Evolutionary conservation across 2,329 filamentous ascomycete species (phyloP).

Genomic region (Apiospora aurea): DNA sequence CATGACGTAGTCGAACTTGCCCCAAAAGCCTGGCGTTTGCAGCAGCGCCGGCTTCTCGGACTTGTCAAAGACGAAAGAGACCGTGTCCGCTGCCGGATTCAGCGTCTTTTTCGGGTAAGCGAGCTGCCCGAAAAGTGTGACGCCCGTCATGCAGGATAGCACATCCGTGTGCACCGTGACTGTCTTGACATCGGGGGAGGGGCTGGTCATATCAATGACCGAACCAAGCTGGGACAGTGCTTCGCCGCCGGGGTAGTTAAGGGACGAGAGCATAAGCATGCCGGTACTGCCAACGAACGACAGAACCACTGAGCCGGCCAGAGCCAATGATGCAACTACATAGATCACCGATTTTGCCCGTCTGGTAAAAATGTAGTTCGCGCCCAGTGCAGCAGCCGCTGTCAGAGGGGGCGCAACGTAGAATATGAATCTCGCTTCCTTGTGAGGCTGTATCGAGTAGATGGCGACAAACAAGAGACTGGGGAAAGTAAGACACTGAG

Average conservation of each 20-base stretch:
- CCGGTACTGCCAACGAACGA: constrained; percentile 67
- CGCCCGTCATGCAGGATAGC: constrained; percentile 73
- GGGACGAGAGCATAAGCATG: constrained; percentile 80
- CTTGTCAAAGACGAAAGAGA: constrained; percentile 62
- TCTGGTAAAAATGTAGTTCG: constrained; percentile 73
- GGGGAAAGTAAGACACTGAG: constrained; percentile 66
- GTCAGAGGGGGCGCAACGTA: constrained; percentile 86
- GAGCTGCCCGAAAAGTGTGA: constrained; percentile 69
- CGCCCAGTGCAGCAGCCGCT: constrained; percentile 75
- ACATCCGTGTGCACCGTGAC: constrained; percentile 69
- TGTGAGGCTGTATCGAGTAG: constrained; percentile 92
- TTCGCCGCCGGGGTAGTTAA: constrained; percentile 93
- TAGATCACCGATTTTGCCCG: constrained; percentile 67
- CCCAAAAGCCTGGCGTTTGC: constrained; percentile 63
- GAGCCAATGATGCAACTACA: constrained; percentile 56
- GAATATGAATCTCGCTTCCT: constrained; percentile 94
- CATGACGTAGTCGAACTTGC: constrained; percentile 68
- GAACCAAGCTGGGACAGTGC: constrained; percentile 67
- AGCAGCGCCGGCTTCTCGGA: constrained; percentile 61
- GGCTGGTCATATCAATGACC: constrained; percentile 43
- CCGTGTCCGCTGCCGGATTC: constrained; percentile 34
- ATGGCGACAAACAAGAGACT: constrained; percentile 75
- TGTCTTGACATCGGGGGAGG: constrained; percentile 39
- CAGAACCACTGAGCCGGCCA: constrained; percentile 66
- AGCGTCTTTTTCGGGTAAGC: constrained; percentile 38